A percentile compares a stretch with the other conserved stretches of the same genome.
Evolutionary conservation across 257 asterid genomes (phyloP).

Genomic region (Nicotiana tomentosiformis): DNA sequence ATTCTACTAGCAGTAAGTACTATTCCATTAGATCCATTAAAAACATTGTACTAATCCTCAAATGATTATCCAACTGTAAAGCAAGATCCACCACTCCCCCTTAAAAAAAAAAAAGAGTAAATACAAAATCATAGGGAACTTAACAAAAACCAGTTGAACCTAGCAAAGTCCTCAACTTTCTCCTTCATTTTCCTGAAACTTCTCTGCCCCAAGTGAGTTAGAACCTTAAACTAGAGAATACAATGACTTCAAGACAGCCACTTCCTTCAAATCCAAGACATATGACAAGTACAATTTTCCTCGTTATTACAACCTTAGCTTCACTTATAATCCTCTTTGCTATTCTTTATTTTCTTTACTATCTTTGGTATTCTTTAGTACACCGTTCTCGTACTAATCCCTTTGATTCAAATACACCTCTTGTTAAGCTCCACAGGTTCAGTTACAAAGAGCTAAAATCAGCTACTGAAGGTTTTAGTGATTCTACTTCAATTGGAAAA

Average conservation of each 20-base stretch:
- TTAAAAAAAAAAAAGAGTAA: too few relatives aligned
- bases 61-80: slow-evolving; percentile 34
- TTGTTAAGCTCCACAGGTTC: slow-evolving; percentile 69
- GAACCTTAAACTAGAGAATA: background rate
- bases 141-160: background rate
- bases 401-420: slow-evolving; percentile 50
- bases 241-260: slow-evolving; percentile 64
- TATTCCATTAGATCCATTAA: background rate
- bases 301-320: slow-evolving; percentile 44
- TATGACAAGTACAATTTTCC: slow-evolving; percentile 35
- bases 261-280: slow-evolving; percentile 36
- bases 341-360: slow-evolving; percentile 57
- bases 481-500: slow-evolving; percentile 63
- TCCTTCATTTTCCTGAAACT: slow-evolving; percentile 15
- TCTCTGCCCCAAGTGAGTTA: background rate
- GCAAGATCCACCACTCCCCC: slow-evolving; percentile 9
- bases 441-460: slow-evolving; percentile 58
- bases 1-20: background rate
- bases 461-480: slow-evolving; percentile 71
- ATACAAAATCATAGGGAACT: background rate
- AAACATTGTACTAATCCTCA: background rate
- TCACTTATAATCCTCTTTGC: slow-evolving; percentile 58
- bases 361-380: slow-evolving; percentile 56
- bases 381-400: slow-evolving; percentile 82
- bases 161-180: slow-evolving; percentile 9